These are phyloP conservation scores for Botrytis hyacinthi DNA, from an alignment of 2,329 filamentous ascomycete genomes.

Conservation along the genomic window DNA sequence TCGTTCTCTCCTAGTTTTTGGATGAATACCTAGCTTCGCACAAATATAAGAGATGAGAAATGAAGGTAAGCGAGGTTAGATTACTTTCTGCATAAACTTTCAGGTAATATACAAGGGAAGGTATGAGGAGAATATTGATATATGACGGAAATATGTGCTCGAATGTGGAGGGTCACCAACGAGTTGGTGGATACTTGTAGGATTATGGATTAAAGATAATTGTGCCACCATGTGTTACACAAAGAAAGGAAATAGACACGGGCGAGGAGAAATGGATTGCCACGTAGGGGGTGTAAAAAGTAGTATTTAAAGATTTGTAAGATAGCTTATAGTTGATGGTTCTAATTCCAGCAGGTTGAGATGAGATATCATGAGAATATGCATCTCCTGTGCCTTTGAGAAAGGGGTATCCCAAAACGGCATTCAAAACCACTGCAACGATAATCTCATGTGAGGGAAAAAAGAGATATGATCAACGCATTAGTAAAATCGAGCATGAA, in stretches of 20 bases:
- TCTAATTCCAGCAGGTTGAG: neutral
- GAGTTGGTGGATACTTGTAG: neutral
- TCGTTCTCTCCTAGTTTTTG: neutral
- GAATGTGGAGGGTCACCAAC: neutral
- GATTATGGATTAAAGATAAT: neutral
- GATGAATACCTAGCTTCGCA: neutral
- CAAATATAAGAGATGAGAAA: neutral
- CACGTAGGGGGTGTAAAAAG: neutral
- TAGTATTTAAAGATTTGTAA: neutral
- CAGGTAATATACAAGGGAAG: neutral
- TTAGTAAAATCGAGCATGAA: slow-evolving; percentile 1
- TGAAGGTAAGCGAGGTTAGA: neutral
- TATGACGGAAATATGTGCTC: neutral
- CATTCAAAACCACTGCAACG: neutral
- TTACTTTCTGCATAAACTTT: neutral
- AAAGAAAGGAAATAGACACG: neutral
- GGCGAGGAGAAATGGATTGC: neutral
- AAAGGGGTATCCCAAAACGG: neutral
- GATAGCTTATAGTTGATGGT: neutral
- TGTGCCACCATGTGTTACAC: slow-evolving; percentile 10
- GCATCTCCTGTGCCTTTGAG: neutral
- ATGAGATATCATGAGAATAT: neutral
- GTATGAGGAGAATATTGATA: neutral
- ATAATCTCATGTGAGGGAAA: neutral
- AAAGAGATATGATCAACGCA: slow-evolving; percentile 8